Percentiles rank a stretch among this genome's conserved stretches.
These are phyloP conservation scores for Amaranthus palmeri DNA, from an alignment of 148 eudicot genomes.

Conservation along the genomic window DNA sequence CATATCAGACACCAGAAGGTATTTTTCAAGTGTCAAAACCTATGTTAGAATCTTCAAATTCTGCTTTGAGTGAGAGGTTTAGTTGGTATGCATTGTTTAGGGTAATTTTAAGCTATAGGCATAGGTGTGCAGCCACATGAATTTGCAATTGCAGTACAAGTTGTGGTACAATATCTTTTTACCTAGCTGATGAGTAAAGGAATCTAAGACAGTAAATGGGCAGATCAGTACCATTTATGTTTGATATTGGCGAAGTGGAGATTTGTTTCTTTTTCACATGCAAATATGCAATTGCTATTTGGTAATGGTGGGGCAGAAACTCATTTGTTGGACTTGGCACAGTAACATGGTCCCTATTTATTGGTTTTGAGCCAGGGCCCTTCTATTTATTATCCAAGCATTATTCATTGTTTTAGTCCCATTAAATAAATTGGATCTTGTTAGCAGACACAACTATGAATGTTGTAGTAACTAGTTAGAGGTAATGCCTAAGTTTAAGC, in stretches of 20 bases:
- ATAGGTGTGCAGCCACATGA: slow-evolving; percentile 9
- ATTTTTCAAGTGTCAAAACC: not conserved
- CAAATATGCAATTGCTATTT: not conserved
- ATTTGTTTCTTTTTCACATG: not conserved
- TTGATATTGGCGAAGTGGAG: not conserved
- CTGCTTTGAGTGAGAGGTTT: not conserved
- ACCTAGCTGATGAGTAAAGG: slow-evolving; percentile 7
- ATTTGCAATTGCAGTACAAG: slow-evolving; percentile 5
- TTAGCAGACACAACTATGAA: not conserved
- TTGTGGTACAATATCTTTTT: not conserved
- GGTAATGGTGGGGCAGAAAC: slow-evolving; percentile 3
- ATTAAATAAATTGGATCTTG: not conserved
- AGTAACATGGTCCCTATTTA: not conserved
- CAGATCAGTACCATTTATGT: slow-evolving; percentile 1
- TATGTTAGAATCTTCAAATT: too few relatives aligned
- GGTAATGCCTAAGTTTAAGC: slow-evolving; percentile 1
- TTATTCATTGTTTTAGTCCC: not conserved
- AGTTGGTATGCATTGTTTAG: not conserved
- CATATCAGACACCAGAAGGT: not conserved
- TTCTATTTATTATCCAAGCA: not conserved
- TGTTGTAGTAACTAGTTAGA: not conserved
- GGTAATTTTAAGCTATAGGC: not conserved
- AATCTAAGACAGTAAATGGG: slow-evolving; percentile 5
- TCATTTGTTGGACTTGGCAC: not conserved
- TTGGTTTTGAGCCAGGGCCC: not conserved